phyloP scores from a whole-genome alignment of 2,329 filamentous ascomycete genomes.

The Neonectria magnoliae region DNA sequence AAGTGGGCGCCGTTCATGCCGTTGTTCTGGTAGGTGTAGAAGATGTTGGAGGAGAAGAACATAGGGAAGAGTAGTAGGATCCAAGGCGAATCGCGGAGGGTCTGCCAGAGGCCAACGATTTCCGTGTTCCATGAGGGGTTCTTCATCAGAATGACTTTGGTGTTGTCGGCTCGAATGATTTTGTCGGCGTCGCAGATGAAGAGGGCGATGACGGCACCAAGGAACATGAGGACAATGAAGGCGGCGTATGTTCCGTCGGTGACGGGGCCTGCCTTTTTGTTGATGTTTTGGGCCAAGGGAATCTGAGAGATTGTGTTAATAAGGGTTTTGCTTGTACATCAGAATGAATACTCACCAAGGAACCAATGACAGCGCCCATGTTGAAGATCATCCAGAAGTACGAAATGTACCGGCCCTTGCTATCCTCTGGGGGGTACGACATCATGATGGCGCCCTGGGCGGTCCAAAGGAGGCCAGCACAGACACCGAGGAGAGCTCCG shows the following conservation, averaged over 20 bases:
- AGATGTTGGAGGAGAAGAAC: slow-evolving; percentile 65
- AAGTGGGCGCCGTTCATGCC: slow-evolving; percentile 64
- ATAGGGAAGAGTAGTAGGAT: slow-evolving; percentile 57
- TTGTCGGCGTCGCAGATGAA: slow-evolving; percentile 60
- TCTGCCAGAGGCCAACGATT: slow-evolving; percentile 54
- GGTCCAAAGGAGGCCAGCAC: slow-evolving; percentile 83
- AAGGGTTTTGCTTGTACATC: neutral
- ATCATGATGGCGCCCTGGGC: slow-evolving; percentile 90
- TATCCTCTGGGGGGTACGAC: slow-evolving; percentile 82
- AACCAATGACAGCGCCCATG: slow-evolving; percentile 86
- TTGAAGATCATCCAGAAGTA: slow-evolving; percentile 98
- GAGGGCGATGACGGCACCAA: slow-evolving; percentile 58
- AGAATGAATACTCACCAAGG: slow-evolving; percentile 57
- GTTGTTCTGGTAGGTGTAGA: slow-evolving; percentile 68
- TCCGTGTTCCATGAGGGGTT: slow-evolving; percentile 49
- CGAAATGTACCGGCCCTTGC: slow-evolving; percentile 89
- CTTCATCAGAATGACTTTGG: slow-evolving; percentile 47
- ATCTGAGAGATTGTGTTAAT: slow-evolving; percentile 53
- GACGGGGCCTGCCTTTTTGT: slow-evolving; percentile 61
- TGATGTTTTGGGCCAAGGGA: slow-evolving; percentile 77
- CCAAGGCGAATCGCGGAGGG: slow-evolving; percentile 48
- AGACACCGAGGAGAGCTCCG: slow-evolving; percentile 79
- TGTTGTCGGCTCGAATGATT: slow-evolving; percentile 52
- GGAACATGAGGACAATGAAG: slow-evolving; percentile 58
- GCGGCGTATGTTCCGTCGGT: slow-evolving; percentile 62